Evolutionary conservation across 2,329 filamentous ascomycete genomes (phyloP).

Genomic region (Cladosporium phlei): DNA sequence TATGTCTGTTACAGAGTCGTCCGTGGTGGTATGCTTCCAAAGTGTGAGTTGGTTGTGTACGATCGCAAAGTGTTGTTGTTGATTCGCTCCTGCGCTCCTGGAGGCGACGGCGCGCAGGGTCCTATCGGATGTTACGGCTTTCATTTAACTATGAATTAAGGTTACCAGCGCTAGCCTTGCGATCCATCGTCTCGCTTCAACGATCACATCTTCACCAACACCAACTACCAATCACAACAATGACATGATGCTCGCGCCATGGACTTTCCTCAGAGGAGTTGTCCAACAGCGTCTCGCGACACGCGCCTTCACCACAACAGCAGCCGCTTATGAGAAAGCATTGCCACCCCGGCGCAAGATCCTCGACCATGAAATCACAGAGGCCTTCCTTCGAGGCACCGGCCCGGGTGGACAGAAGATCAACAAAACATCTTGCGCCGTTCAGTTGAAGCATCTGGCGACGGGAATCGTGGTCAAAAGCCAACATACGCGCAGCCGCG

Average conservation of each 20-base stretch:
- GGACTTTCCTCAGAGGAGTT: neutral
- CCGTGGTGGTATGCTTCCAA: neutral
- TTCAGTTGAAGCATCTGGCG: slow-evolving; percentile 84
- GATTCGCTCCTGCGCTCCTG: slow-evolving; percentile 2
- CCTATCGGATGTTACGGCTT: slow-evolving; percentile 1
- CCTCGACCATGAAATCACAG: slow-evolving; percentile 72
- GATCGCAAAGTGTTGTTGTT: neutral
- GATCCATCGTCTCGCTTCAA: neutral
- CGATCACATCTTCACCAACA: neutral
- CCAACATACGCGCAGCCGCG: slow-evolving; percentile 81
- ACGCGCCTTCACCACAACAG: neutral
- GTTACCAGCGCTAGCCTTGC: neutral
- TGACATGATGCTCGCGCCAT: slow-evolving; percentile 10
- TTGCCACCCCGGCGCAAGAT: slow-evolving; percentile 74
- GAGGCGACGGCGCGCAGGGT: neutral
- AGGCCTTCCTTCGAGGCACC: slow-evolving; percentile 82
- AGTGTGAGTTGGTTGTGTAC: neutral
- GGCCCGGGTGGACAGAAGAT: slow-evolving; percentile 97
- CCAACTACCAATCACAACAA: neutral
- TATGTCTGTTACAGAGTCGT: too few species aligned
- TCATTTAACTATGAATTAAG: slow-evolving; percentile 9
- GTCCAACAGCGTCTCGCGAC: neutral
- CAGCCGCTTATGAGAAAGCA: slow-evolving; percentile 44
- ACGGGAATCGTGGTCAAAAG: slow-evolving; percentile 92
- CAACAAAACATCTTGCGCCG: slow-evolving; percentile 95